Base-by-base conservation (phyloP, 129 eudicot species). In the Flaveria ramosissima region DNA sequence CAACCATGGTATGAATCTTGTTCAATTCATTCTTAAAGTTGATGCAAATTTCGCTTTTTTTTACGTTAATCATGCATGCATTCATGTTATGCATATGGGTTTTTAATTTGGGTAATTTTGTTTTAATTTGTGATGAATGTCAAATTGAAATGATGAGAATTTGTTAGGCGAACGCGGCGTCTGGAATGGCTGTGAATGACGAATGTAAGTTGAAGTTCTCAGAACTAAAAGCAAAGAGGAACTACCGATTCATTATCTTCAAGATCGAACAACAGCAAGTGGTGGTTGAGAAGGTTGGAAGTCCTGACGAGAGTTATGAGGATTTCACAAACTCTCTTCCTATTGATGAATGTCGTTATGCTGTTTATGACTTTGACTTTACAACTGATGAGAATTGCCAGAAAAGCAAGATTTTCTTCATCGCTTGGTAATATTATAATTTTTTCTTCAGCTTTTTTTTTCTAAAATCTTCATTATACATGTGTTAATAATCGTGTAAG, bases 331-430 rank as follows among this genome's bases (percentile, higher is more conserved):
- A 67, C 75, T 86, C 92, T 14, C 91, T 92, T 17, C 97, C 97
- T 57, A 60, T 82, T 7, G 82, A 92, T 43, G 97, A 92, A 78
- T 92, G 97, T 21, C 97, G 97, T 74, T 92, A 92, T 50, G 96
- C 97, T 70, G 97, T 92, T 75, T 92, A 43, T 62, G 96, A 92
- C 80, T 89, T 92, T 78, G 97, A 92, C 78, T 92, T 92, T 84
- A 89, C 70, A 61, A 89, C 96, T 0, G 85, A 89, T 32, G 97
- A 92, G 78, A 92, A 92, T 57, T 82, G 88, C 85, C 97, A 92
- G 77, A 92, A 92, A 81, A 92, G 96, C 96, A 92, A 92, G 88
- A 92, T 92, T 51, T 84, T 89, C 91, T 92, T 92, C 74, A 84
- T 92, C 50, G 97, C 97, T 41, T 92, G 97, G 97, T 92, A 83